Evolutionary conservation across 129 eudicot species (phyloP), one percentile per base, ranked within the genome.

Genomic region (Heracleum sosnowskyi): DNA sequence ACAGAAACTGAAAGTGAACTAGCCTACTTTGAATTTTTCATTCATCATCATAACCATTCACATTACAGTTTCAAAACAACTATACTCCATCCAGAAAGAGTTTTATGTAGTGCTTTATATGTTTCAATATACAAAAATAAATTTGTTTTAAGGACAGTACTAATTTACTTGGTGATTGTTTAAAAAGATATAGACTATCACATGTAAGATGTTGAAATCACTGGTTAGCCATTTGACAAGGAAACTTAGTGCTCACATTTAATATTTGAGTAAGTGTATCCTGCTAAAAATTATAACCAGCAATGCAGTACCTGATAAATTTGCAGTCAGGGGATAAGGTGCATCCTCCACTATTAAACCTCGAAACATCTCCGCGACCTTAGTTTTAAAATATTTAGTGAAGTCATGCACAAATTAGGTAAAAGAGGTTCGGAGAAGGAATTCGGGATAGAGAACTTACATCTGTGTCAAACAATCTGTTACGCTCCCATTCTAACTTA

Each of bases 401-500:
- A 73, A 79, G 22, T 29, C 72, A 0, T 71, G 34, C 46, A 77
- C n/a, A 79, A 62, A 46, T 28, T 41, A 44, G 20, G 62, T 16
- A 74, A 74, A 74, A 4, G 31, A 26, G 20, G 7, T 16, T 3
- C 4, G 44, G 13, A 74, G 46, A 22, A 74, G 5, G 4, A 42
- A 13, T 39, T 5, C 78, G 79, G 81, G 81, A 84, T 45, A 78
- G 78, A 55, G 78, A 72, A 69, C 97, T 86, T 78, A 93, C 98
- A 82, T 91, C 92, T 28, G 81, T 73, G 82, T 93, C 98, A 87
- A 93, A 91, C 90, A 93, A 80, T 86, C 87, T 86, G 36, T 79
- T 84, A 57, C 98, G 95, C 60, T 86, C 88, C 98, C 98, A 93
- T 49, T 91, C 96, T 85, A 93, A 84, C 88, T 93, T 93, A 15